Evolutionary conservation across 176 grass and related monocot genomes (phyloP).

Genomic region (Dactylis glomerata): DNA sequence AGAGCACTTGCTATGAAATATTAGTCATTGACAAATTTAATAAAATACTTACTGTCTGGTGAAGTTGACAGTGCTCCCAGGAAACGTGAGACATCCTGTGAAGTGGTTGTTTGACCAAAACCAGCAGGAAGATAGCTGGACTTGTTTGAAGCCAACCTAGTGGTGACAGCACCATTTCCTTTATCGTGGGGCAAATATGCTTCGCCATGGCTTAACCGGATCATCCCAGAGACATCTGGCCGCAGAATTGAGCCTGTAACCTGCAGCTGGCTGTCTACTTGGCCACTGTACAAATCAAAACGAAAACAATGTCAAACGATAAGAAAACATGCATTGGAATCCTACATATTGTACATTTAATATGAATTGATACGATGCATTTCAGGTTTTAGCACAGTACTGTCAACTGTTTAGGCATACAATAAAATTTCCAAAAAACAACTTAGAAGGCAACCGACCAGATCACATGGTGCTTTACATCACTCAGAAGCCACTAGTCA

Average conservation of each 20-base stretch:
- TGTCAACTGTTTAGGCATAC: not conserved
- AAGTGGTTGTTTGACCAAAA: constrained; percentile 59
- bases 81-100: constrained; percentile 55
- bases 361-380: constrained; percentile 16
- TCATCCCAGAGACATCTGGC: constrained; percentile 90
- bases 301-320: constrained; percentile 20
- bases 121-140: constrained; percentile 51
- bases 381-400: constrained; percentile 4
- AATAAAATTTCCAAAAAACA: not conserved
- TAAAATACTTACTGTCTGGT: constrained; percentile 49
- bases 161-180: constrained; percentile 69
- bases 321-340: not conserved
- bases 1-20: constrained; percentile 5
- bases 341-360: constrained; percentile 5
- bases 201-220: constrained; percentile 84
- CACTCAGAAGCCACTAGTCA: not conserved
- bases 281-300: constrained; percentile 63
- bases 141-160: constrained; percentile 56
- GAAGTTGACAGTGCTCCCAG: constrained; percentile 58
- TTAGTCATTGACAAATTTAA: constrained; percentile 2
- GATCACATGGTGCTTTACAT: constrained; percentile 9
- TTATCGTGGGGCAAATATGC: constrained; percentile 99
- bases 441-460: constrained; percentile 10
- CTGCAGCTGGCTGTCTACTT: constrained; percentile 90
- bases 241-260: constrained; percentile 91